Conservation (phyloP, 352 stramenopile genomes). For the Phytopythium sindhum region DNA sequence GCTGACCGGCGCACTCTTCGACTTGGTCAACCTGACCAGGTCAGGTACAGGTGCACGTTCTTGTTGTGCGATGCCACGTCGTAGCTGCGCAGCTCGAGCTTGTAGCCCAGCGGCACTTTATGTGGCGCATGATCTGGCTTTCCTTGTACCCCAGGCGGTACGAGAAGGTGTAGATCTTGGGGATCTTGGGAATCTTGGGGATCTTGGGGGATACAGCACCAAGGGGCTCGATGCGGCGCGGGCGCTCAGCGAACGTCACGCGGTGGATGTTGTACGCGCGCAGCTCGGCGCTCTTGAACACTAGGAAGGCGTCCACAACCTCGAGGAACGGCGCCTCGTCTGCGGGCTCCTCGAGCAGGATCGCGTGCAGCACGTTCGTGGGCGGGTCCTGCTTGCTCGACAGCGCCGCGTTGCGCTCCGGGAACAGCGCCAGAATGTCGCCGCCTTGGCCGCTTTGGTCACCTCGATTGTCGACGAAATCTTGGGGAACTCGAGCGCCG, state of each 20-base stretch:
- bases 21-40: too few relatives aligned
- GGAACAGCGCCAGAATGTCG: conserved; percentile 74
- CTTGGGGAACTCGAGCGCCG: conserved; percentile 60
- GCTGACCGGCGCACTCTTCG: conserved; percentile 79
- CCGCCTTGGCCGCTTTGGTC: conserved; percentile 70
- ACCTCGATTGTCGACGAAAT: conserved; percentile 80
- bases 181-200: too few relatives aligned
- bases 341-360: conserved; percentile 67
- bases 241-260: conserved; percentile 84
- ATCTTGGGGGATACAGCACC: conserved; percentile 82
- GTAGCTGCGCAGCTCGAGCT: conserved; percentile 99
- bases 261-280: conserved; percentile 80
- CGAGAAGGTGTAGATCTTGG: conserved; percentile 90
- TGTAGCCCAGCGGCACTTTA: conserved; percentile 97
- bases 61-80: conserved; percentile 93
- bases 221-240: conserved; percentile 42
- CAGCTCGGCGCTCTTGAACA: conserved; percentile 51
- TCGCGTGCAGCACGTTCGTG: conserved; percentile 84
- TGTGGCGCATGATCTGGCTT: conserved; percentile 97
- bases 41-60: conserved; percentile 98
- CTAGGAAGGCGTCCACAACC: conserved; percentile 59
- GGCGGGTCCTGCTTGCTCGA: conserved; percentile 60
- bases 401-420: conserved; percentile 62
- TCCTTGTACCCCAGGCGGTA: conserved; percentile 92
- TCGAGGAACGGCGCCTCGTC: conserved; percentile 56